A percentile compares a stretch with the other conserved stretches of the same genome.
These are phyloP conservation scores for Suillus ampliporus DNA, from an alignment of 768 basidiomycete genomes.

Conservation along the genomic window DNA sequence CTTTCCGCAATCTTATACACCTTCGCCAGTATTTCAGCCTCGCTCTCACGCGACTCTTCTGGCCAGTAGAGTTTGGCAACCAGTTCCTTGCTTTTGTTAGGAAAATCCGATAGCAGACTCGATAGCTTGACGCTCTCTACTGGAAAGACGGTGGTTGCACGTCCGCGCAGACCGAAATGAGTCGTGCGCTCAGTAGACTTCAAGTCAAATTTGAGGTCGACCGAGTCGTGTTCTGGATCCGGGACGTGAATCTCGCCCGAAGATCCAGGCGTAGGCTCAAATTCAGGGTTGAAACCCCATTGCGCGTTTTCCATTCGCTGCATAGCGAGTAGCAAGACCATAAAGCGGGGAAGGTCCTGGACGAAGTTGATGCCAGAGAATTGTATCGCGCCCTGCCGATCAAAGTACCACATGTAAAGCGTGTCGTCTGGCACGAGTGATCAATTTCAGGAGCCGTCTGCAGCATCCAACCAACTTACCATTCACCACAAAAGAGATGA, in stretches of 20 bases:
- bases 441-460: background rate
- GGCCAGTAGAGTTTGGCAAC: too few relatives aligned
- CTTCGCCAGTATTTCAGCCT: too few relatives aligned
- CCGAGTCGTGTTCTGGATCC: background rate
- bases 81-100: too few relatives aligned
- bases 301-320: constrained; percentile 13
- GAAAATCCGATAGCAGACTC: too few relatives aligned
- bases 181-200: background rate
- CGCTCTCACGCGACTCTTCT: too few relatives aligned
- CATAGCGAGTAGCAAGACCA: constrained; percentile 14
- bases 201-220: constrained; percentile 1
- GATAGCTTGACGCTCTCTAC: background rate
- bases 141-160: constrained; percentile 15
- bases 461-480: background rate
- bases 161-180: constrained; percentile 13
- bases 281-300: constrained; percentile 15
- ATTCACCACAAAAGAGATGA: background rate
- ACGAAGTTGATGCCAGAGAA: constrained; percentile 19
- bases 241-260: background rate
- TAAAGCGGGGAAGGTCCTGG: constrained; percentile 17
- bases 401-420: constrained; percentile 8
- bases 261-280: constrained; percentile 1
- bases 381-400: constrained; percentile 9
- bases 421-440: constrained; percentile 1
- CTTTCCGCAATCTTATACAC: too few relatives aligned